Percentiles rank a stretch among this genome's conserved stretches.
Conservation (phyloP, 352 stramenopile species). For the Phytophthora pseudosyringae region DNA sequence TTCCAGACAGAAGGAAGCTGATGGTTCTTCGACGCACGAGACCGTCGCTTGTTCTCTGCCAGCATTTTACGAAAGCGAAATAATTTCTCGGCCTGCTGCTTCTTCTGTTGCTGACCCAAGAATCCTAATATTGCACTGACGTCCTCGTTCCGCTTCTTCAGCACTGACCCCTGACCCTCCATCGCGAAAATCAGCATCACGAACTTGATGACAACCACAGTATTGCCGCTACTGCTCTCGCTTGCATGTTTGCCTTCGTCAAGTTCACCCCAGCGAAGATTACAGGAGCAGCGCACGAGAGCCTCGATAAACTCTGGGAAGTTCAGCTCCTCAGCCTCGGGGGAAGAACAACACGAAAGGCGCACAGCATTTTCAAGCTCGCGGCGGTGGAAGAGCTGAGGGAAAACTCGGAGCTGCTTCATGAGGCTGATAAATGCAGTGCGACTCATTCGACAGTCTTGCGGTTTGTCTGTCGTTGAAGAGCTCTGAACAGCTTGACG, state of each 20-base stretch:
- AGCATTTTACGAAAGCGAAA: conserved; percentile 54
- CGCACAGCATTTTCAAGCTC: conserved; percentile 60
- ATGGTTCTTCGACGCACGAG: conserved; percentile 1
- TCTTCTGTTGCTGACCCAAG: conserved; percentile 49
- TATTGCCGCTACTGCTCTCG: conserved; percentile 18
- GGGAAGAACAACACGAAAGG: conserved; percentile 35
- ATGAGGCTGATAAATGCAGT: conserved; percentile 52
- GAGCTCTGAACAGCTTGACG: conserved; percentile 28
- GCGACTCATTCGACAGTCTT: conserved; percentile 38
- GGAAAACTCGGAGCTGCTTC: conserved; percentile 61
- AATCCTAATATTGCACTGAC: conserved; percentile 58
- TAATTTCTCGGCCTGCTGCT: conserved; percentile 47
- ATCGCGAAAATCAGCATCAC: conserved; percentile 83
- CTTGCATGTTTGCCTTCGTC: background rate
- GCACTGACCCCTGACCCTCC: conserved; percentile 67
- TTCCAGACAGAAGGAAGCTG: conserved; percentile 28
- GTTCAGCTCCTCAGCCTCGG: conserved; percentile 40
- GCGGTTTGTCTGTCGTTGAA: conserved; percentile 16
- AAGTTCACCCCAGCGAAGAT: conserved; percentile 52
- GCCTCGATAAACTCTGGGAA: conserved; percentile 74
- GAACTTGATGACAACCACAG: conserved; percentile 62
- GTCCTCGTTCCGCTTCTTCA: conserved; percentile 65
- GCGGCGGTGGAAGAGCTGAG: conserved; percentile 62
- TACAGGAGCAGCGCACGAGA: conserved; percentile 54
- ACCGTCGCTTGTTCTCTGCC: conserved; percentile 32